Conservation (phyloP, 306 rosid genomes). For the Castanea mollissima region DNA sequence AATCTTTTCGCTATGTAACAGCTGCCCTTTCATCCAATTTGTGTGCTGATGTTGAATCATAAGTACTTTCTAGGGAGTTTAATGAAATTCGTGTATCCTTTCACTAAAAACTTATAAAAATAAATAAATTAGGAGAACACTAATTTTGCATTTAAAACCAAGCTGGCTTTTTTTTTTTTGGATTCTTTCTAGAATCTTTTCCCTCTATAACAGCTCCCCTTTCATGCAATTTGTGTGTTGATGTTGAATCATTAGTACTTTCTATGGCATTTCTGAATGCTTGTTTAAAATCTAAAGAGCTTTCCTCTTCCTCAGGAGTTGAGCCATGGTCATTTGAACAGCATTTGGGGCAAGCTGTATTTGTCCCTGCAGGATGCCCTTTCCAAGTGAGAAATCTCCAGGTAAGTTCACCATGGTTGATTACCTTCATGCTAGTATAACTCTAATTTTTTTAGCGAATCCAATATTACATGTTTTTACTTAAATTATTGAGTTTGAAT, state of each 20-base stretch:
- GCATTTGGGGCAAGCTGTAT: conserved; percentile 79
- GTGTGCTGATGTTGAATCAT: neutral
- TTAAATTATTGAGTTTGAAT: neutral
- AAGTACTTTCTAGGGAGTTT: neutral
- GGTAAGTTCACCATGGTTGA: conserved; percentile 41
- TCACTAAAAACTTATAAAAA: too few relatives aligned
- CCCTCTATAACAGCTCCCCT: neutral
- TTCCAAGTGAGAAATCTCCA: conserved; percentile 84
- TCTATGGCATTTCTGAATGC: neutral
- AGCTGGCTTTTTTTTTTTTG: neutral
- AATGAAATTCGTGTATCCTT: neutral
- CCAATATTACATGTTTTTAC: neutral
- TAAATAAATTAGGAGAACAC: neutral
- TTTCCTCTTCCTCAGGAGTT: conserved; percentile 54
- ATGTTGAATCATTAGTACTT: neutral
- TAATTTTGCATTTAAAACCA: neutral
- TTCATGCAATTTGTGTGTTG: neutral
- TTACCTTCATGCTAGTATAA: neutral
- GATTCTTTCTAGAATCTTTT: neutral
- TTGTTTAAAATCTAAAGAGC: conserved; percentile 1
- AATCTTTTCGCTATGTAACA: neutral
- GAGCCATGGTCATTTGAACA: conserved; percentile 99
- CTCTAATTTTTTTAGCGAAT: neutral
- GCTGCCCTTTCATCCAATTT: neutral
- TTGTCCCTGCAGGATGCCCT: conserved; percentile 98